Percentiles rank a stretch among this genome's conserved stretches.
These are phyloP conservation scores for Candida xiaguanensis DNA, from an alignment of 805 yeast genomes.

Conservation along the genomic window DNA sequence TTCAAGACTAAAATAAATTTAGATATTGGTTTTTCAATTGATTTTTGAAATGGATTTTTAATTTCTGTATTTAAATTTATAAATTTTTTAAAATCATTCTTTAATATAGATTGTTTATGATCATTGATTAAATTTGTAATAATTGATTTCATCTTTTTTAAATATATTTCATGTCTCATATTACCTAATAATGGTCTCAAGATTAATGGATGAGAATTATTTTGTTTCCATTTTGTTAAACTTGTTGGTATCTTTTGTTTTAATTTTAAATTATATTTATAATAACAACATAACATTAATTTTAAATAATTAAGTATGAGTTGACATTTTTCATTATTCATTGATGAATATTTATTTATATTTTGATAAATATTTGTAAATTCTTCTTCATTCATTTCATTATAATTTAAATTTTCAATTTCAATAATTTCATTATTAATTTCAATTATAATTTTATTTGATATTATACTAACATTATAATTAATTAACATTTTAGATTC, in stretches of 20 bases:
- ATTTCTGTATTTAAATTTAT: slow-evolving; percentile 19
- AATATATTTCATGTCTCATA: slow-evolving; percentile 48
- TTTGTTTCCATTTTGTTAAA: slow-evolving; percentile 41
- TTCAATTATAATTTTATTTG: slow-evolving; percentile 62
- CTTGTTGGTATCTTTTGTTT: slow-evolving; percentile 47
- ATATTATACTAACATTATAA: slow-evolving; percentile 63
- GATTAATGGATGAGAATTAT: slow-evolving; percentile 43
- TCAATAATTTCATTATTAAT: slow-evolving; percentile 65
- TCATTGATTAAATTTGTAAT: slow-evolving; percentile 19
- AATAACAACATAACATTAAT: slow-evolving; percentile 59
- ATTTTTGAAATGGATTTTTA: slow-evolving; percentile 35
- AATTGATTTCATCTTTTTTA: slow-evolving; percentile 26
- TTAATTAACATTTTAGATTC: slow-evolving; percentile 72
- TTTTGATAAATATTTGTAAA: slow-evolving; percentile 26
- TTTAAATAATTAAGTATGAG: slow-evolving; percentile 51
- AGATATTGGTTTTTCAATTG: slow-evolving; percentile 37
- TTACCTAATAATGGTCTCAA: slow-evolving; percentile 58
- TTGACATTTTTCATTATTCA: slow-evolving; percentile 46
- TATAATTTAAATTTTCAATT: slow-evolving; percentile 56
- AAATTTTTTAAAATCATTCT: slow-evolving; percentile 18
- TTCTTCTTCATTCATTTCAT: slow-evolving; percentile 39
- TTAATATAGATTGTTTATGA: slow-evolving; percentile 9
- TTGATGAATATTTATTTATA: slow-evolving; percentile 25
- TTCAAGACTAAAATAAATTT: slow-evolving; percentile 22
- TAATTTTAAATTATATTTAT: slow-evolving; percentile 41